Percentiles rank a stretch among this genome's conserved stretches.
These are phyloP conservation scores for Colletotrichum horii DNA, from an alignment of 2,329 filamentous ascomycete genomes.

Conservation along the genomic window DNA sequence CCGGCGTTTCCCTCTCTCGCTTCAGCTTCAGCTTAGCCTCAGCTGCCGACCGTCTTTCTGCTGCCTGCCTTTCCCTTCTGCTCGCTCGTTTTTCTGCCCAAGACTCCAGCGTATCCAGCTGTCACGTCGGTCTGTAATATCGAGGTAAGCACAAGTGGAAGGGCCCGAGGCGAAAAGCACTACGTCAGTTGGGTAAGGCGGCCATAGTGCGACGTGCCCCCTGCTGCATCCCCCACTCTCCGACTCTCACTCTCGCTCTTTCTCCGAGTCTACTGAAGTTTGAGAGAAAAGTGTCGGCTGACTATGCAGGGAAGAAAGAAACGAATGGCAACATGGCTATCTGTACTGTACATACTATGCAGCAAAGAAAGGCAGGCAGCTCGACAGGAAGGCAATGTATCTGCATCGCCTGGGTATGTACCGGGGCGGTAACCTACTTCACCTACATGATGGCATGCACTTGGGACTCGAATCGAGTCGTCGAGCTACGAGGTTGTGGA, in stretches of 20 bases:
- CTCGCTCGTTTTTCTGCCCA: background rate
- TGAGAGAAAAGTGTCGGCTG: background rate
- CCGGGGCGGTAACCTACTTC: background rate
- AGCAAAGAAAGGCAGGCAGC: background rate
- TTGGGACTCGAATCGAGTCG: background rate
- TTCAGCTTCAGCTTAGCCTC: background rate
- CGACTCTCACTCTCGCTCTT: constrained; percentile 1
- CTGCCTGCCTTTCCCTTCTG: background rate
- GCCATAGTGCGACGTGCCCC: constrained; percentile 4
- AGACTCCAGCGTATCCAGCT: background rate
- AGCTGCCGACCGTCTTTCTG: background rate
- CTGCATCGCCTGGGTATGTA: background rate
- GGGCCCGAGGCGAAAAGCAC: background rate
- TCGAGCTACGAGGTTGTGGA: background rate
- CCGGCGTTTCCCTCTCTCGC: background rate
- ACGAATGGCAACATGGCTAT: background rate
- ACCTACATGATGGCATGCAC: background rate
- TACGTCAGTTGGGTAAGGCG: constrained; percentile 14
- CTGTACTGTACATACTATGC: background rate
- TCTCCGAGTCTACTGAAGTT: constrained; percentile 11
- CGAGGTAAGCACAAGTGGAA: background rate
- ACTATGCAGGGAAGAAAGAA: background rate
- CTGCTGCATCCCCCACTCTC: constrained; percentile 12
- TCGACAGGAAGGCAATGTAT: background rate
- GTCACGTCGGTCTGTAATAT: background rate